Conservation (phyloP, 2,329 filamentous ascomycete species). For the Fusarium sp. region DNA sequence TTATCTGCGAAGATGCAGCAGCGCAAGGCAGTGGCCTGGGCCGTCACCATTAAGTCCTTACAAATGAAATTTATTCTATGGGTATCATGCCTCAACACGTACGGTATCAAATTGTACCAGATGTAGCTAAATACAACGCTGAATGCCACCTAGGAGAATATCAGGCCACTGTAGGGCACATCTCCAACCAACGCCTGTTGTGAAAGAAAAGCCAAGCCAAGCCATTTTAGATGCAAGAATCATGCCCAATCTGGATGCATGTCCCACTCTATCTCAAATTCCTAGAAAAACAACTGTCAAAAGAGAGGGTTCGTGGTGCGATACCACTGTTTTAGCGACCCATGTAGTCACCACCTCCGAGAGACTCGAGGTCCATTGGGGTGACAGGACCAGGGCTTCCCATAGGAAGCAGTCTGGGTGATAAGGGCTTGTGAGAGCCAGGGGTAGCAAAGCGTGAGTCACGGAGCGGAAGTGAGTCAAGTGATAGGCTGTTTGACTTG, state of each 20-base stretch:
- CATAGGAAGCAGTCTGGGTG: constrained; percentile 65
- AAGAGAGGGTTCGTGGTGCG: neutral
- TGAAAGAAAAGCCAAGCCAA: constrained; percentile 14
- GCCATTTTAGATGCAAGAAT: neutral
- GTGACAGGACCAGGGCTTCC: constrained; percentile 73
- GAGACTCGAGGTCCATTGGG: constrained; percentile 67
- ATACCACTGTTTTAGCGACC: constrained; percentile 24
- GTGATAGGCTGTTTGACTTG: constrained; percentile 48
- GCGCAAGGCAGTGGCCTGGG: neutral
- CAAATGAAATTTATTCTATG: constrained; percentile 39
- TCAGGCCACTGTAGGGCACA: constrained; percentile 18
- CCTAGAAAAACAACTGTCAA: neutral
- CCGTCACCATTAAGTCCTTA: constrained; percentile 1
- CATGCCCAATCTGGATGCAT: constrained; percentile 13
- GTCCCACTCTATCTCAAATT: neutral
- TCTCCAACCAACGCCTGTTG: constrained; percentile 32
- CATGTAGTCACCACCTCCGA: constrained; percentile 56
- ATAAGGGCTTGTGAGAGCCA: constrained; percentile 61
- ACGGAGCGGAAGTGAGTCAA: constrained; percentile 55
- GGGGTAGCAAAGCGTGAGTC: constrained; percentile 57
- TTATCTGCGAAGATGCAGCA: neutral
- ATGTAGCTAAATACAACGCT: constrained; percentile 38
- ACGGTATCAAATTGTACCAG: constrained; percentile 27
- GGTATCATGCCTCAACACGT: constrained; percentile 42
- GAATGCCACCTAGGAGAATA: constrained; percentile 27